Evolutionary conservation across 2,329 filamentous ascomycete species (phyloP), one percentile per base, ranked within the genome.

Genomic region (Xylaria hypoxylon): DNA sequence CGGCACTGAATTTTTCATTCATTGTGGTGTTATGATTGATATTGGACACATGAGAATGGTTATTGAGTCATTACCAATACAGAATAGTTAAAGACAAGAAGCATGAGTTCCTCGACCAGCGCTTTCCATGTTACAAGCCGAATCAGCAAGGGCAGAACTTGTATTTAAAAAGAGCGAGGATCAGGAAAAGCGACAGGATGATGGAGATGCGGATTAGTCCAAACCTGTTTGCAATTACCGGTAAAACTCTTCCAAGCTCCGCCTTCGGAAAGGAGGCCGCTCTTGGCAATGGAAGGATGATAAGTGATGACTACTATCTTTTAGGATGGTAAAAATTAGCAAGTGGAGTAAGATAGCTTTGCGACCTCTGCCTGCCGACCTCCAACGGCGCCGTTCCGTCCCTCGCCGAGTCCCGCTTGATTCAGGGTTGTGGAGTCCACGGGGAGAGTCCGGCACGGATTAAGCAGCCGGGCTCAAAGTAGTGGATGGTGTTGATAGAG

Each of bases 331-430:
- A 42, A 31, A 33, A 51, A 22, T 64, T 61, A 60, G 57, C 47
- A 58, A 38, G 65, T 65, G 62, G 65, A 62, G 61, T n/a, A 19
- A 38, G 38, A 47, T 58, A 35, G 11, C 51, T 56, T 56, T 28
- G 45, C 63, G 53, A 40, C 56, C 50, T 62, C 65, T 57, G 2
- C 7, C 31, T 33, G 31, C 35, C 13, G 35, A 38, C 35, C 15
- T 42, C 67, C 66, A 64, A 64, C 69, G 70, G 64, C 56, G 58
- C 72, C 69, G 72, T 68, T 69, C 72, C 71, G 72, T 69, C 19
- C 64, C 52, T 66, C 68, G 56, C 62, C 69, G 67, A 67, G 64
- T 51, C 40, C 67, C 64, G 64, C 61, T 47, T 64, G 44, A 40
- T 24, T 24, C 48, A 51, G 10, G 53, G 7, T 42, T 68, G 69